Evolutionary conservation across 495 filamentous ascomycete genomes (phyloP), one percentile per base, ranked within the genome.

Genomic region (Stereocaulon alpinum): DNA sequence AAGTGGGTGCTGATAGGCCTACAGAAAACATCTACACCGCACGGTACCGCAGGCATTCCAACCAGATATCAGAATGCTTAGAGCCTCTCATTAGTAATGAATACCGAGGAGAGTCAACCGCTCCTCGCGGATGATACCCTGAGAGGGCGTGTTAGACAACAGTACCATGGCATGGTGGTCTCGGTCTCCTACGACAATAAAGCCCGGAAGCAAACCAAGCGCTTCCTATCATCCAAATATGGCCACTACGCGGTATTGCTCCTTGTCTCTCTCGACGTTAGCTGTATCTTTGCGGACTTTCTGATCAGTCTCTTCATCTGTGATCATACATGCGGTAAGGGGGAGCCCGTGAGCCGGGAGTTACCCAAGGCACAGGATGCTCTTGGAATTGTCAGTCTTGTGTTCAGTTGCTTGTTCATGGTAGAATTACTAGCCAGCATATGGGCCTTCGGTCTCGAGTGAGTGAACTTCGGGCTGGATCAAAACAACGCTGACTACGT

Each of bases 341-440:
- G 47, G 20, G 73, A 63, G 51, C 63, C 68, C 9, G 56, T 64
- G 32, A 68, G 69, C 43, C 59, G 64, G 6, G 74, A 69, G 64
- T 71, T 75, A 22, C 63, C 68, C 17, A 55, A 63, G 6, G 72
- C 75, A 6, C 66, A 71, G 40, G 69, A 78, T 27, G 70, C 66
- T 0, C 67, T 84, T 24, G 70, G 68, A 1, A 66, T 73, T 10
- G 66, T 76, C 52, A 72, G 76, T 32, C 65, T 84, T 20, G 69
- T 77, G 2, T 80, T 87, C 64, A 80, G 77, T 30, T 80, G 74
- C 59, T 62, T 86, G 29, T 88, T 87, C 61, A 71, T 87, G 70
- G 64, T 74, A 2, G 84, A 86, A 66, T 71, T 86, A 70, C 24
- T 76, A 40, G 65, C 77, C n/a, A 73, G 74, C 17, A 61, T 83